Evolutionary conservation across 2,329 filamentous ascomycete genomes (phyloP).

Genomic region (Fusarium sp.): DNA sequence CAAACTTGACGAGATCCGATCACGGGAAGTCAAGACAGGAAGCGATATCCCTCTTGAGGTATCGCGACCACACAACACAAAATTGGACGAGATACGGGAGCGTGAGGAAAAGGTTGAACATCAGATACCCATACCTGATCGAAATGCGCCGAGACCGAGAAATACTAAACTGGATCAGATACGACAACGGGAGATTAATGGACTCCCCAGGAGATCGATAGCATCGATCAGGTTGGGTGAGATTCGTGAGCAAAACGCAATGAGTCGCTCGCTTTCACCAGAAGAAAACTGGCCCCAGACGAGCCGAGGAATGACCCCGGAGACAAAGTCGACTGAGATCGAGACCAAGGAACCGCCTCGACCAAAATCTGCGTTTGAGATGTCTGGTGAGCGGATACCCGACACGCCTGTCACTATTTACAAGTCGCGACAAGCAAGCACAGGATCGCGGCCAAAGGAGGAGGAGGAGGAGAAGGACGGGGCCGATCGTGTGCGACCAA

Average conservation of each 20-base stretch:
- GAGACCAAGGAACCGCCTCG: constrained; percentile 33
- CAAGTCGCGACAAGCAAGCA: constrained; percentile 40
- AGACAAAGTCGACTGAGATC: constrained; percentile 16
- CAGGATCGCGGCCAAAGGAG: constrained; percentile 12
- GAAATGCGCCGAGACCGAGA: constrained; percentile 43
- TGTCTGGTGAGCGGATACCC: constrained; percentile 48
- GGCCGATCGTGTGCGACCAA: constrained; percentile 28
- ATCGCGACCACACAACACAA: constrained; percentile 42
- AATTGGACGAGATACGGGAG: constrained; percentile 50
- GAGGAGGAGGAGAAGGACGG: constrained; percentile 9
- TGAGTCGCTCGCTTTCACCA: constrained; percentile 55
- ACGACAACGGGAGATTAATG: constrained; percentile 54
- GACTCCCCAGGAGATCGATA: constrained; percentile 56
- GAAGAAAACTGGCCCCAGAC: constrained; percentile 49
- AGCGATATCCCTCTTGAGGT: constrained; percentile 38
- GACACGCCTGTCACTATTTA: constrained; percentile 55
- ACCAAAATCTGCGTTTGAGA: constrained; percentile 42
- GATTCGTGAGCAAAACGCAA: constrained; percentile 61
- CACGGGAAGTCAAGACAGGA: constrained; percentile 52
- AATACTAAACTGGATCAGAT: constrained; percentile 63
- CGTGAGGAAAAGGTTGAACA: constrained; percentile 48
- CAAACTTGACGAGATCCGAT: constrained; percentile 57
- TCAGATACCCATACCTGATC: constrained; percentile 46
- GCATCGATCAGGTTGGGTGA: constrained; percentile 62
- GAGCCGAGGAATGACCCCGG: constrained; percentile 30